Evolutionary conservation across 139 green algal genomes (phyloP), one percentile per base, ranked within the genome.

Genomic region (Chlamydomonas eustigma): DNA sequence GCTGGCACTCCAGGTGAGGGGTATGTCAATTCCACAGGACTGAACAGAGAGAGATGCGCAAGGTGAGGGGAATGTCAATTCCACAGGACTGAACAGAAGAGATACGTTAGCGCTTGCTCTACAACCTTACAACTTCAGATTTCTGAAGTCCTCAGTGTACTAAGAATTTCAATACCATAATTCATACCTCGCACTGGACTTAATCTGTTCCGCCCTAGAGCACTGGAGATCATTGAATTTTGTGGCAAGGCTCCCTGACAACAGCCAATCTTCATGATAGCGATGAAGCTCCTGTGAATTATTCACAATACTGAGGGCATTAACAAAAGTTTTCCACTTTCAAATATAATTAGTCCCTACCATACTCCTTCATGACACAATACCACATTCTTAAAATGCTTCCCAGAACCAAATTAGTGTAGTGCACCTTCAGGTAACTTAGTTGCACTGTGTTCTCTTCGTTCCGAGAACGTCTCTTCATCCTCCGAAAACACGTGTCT

Each of bases 191-290:
- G 12, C 6, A 68, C 12, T 35, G 4, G 34, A 68, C 44, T 68
- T 31, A 68, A 68, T 68, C n/a, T 28, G 4, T 4, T 31, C 6
- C 52, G 4, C 34, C 34, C n/a, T 68, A 28, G 52, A 31, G 12
- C 50, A 28, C 37, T 66, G 31, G 50, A 76, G 25, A 38, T 65
- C 50, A 44, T 39, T 67, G 73, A 18, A 38, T 33, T 58, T 52
- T 35, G 25, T 52, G 8, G 74, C 2, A 18, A 50, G 38, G 35
- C 73, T 71, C 2, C 75, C 71, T 2, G 37, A 28, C 0, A 52
- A 75, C n/a, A 97, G 80, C 94, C 94, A 98, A 66, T 96, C 87
- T 83, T 98, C 94, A 77, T 98, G 94, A 71, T 94, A 37, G 22
- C 4, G 3, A 31, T 74, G 70, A 70, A 77, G 70, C 8, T 76